Base-by-base conservation (phyloP, 768 basidiomycete genomes). In the Rhodotorula babjevae region DNA sequence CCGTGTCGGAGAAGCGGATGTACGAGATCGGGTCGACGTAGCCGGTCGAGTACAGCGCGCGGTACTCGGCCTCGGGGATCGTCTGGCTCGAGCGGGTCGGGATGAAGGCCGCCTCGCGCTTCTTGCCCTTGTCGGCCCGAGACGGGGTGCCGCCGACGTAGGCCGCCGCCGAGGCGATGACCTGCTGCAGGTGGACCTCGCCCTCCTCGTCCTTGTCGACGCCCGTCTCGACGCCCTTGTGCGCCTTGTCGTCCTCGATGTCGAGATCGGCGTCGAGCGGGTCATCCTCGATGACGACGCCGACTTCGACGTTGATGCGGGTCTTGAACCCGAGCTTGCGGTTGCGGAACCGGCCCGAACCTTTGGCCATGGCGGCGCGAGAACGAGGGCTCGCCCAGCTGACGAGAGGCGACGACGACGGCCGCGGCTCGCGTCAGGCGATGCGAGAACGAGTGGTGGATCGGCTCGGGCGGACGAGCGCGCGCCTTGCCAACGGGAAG, bases 41-140 rank as follows among this genome's bases (percentile, higher is more conserved):
- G 65, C 83, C 83, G 42, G 87, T 87, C 25, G 53, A 56, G 78
- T 97, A 97, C 46, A 93, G 83, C 15, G 88, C 85, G 19, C 86
- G 86, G 80, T 91, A 94, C 78, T 86, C 85, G 33, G 65, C 73
- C 19, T 78, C 76, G 67, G 90, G 88, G 76, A 90, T 75, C 61
- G 91, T 90, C 15, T 88, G 89, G 2, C 91, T 90, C 79, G 93
- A 92, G 0, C 96, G 94, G 8, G 91, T 95, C 6, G 96, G 96
- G 78, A 99, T 99, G 81, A 86, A 91, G 0, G 88, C 89, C 65
- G 85, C 84, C 65, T 85, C 84, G 44, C 81, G 81, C 72, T 82
- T 81, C 69, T 82, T 82, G 49, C 65, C 62, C 75, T 77, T 27
- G 36, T 46, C 46, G 57, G 42, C 23, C 2, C 60, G 60, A 23